A percentile compares a stretch with the other conserved stretches of the same genome.
Conservation (phyloP, 768 basidiomycete genomes). For the Cytidiella melzeri region DNA sequence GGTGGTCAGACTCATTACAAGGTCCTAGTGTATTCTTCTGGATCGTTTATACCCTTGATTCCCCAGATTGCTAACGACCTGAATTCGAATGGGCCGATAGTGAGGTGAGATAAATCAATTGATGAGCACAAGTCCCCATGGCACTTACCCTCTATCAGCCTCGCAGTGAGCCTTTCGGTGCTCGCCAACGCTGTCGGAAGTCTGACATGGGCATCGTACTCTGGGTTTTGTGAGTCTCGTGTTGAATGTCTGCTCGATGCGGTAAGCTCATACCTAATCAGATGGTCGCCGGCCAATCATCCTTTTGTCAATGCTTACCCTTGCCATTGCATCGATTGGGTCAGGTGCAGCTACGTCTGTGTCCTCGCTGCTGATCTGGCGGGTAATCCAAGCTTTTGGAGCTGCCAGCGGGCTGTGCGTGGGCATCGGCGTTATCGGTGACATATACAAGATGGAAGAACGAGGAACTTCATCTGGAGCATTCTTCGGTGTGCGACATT, state of each 20-base stretch:
- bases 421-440: constrained; percentile 56
- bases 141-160: not conserved
- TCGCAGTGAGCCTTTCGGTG: constrained; percentile 4
- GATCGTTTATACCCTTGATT: constrained; percentile 68
- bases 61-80: constrained; percentile 68
- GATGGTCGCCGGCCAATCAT: constrained; percentile 64
- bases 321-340: constrained; percentile 53
- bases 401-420: constrained; percentile 49
- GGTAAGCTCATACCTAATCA: constrained; percentile 31
- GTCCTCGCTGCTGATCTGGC: constrained; percentile 49
- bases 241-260: constrained; percentile 42
- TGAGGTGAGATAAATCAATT: constrained; percentile 38
- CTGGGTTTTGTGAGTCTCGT: constrained; percentile 12
- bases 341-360: constrained; percentile 43
- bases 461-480: constrained; percentile 54
- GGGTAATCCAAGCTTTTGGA: constrained; percentile 64
- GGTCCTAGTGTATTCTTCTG: constrained; percentile 55
- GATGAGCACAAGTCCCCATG: not conserved
- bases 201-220: constrained; percentile 5
- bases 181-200: constrained; percentile 4
- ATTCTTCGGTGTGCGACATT: constrained; percentile 41
- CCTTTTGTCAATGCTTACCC: constrained; percentile 52
- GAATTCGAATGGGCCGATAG: constrained; percentile 45
- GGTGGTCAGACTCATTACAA: not conserved
- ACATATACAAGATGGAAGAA: constrained; percentile 62